phyloP scores from a whole-genome alignment of 2,329 filamentous ascomycete species.

The Emergomyces orientalis region DNA sequence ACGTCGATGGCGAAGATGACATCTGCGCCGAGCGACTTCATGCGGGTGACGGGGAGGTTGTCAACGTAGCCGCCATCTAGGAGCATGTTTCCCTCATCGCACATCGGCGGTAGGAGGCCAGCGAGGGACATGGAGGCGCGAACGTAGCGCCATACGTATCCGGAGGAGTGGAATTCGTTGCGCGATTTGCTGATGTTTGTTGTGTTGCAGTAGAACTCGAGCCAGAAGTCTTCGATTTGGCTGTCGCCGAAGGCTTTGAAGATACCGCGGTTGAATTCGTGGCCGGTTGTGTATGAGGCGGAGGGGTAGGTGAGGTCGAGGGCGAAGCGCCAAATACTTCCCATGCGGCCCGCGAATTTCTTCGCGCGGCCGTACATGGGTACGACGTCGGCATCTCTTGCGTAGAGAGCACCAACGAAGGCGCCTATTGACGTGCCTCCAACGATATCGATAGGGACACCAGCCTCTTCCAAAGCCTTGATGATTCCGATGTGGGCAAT shows the following conservation, averaged over 20 bases:
- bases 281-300: slow-evolving; percentile 92
- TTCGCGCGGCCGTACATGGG: slow-evolving; percentile 95
- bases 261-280: slow-evolving; percentile 97
- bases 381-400: slow-evolving; percentile 89
- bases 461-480: slow-evolving; percentile 86
- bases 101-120: slow-evolving; percentile 82
- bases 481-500: slow-evolving; percentile 93
- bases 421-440: slow-evolving; percentile 94
- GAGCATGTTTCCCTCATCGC: slow-evolving; percentile 94
- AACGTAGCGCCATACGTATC: slow-evolving; percentile 96
- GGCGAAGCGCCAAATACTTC: slow-evolving; percentile 97
- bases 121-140: slow-evolving; percentile 94
- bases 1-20: slow-evolving; percentile 95
- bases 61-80: slow-evolving; percentile 95
- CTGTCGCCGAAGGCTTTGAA: slow-evolving; percentile 97
- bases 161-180: slow-evolving; percentile 85
- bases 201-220: slow-evolving; percentile 98
- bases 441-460: slow-evolving; percentile 89
- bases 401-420: slow-evolving; percentile 91
- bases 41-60: slow-evolving; percentile 92
- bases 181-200: slow-evolving; percentile 96
- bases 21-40: slow-evolving; percentile 88
- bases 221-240: slow-evolving; percentile 98
- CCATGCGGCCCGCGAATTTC: slow-evolving; percentile 98
- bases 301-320: slow-evolving; percentile 93